Evolutionary conservation across 2,329 filamentous ascomycete genomes (phyloP).

Genomic region (Aspergillus jensenii): DNA sequence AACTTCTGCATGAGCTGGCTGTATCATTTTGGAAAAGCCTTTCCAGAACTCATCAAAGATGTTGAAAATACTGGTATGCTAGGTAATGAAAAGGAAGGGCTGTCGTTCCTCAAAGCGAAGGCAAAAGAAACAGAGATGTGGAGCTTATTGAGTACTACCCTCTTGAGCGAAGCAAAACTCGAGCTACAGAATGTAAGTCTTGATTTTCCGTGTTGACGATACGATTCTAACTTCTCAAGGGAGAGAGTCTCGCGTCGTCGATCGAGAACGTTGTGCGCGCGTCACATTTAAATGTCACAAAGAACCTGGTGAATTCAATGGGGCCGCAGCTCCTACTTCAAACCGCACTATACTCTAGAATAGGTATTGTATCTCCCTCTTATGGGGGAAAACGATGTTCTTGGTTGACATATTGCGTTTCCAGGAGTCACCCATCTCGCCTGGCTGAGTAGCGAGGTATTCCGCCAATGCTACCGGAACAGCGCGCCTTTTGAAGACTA

Average conservation of each 20-base stretch:
- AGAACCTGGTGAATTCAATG: conserved; percentile 70
- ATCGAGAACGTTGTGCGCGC: conserved; percentile 80
- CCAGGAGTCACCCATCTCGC: conserved; percentile 56
- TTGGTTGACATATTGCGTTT: conserved; percentile 10
- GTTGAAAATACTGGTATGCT: conserved; percentile 71
- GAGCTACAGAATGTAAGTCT: conserved; percentile 68
- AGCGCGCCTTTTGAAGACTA: conserved; percentile 71
- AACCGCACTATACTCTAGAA: conserved; percentile 71
- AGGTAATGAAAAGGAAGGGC: conserved; percentile 75
- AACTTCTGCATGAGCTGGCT: conserved; percentile 97
- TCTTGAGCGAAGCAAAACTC: conserved; percentile 83
- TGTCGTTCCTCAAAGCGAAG: conserved; percentile 80
- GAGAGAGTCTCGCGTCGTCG: conserved; percentile 59
- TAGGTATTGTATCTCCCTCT: conserved; percentile 54
- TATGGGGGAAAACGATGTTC: neutral
- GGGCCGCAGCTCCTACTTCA: conserved; percentile 72
- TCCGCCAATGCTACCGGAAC: conserved; percentile 70
- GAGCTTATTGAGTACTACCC: conserved; percentile 76
- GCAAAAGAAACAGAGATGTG: conserved; percentile 85
- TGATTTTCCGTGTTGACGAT: neutral
- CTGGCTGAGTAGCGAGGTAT: conserved; percentile 66
- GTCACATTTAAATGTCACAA: conserved; percentile 76
- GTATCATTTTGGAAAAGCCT: conserved; percentile 87
- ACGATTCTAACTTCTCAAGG: conserved; percentile 39
- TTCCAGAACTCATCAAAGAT: conserved; percentile 70